A percentile compares a stretch with the other conserved stretches of the same genome.
These are phyloP conservation scores for Cladosporium sp. DNA, from an alignment of 2,329 filamentous ascomycete species.

Conservation along the genomic window DNA sequence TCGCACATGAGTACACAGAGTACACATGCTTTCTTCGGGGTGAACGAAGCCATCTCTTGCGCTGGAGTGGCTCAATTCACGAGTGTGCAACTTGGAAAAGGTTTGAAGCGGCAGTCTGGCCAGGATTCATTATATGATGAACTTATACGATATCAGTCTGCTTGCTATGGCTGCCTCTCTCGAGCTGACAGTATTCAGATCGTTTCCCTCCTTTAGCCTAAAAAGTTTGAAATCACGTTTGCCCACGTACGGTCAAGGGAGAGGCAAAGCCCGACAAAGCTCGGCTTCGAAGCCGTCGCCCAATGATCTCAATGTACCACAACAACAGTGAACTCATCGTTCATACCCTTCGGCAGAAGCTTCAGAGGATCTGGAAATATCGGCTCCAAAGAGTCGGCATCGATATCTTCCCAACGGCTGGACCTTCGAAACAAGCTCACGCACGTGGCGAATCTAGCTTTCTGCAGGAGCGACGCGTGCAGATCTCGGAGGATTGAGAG, in stretches of 20 bases:
- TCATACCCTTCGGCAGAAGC: neutral
- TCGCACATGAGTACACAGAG: neutral
- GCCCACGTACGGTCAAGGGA: neutral
- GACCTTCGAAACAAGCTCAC: neutral
- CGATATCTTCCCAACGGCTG: neutral
- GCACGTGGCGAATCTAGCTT: neutral
- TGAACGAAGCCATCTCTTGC: neutral
- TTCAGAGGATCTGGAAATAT: neutral
- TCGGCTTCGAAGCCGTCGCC: neutral
- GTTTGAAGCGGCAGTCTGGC: too few species aligned
- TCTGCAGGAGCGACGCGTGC: neutral
- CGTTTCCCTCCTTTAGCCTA: too few species aligned
- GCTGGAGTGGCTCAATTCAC: too few species aligned
- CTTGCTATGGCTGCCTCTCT: too few species aligned
- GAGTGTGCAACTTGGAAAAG: too few species aligned
- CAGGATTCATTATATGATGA: too few species aligned
- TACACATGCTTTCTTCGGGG: neutral
- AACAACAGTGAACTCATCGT: neutral
- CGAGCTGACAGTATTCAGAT: too few species aligned
- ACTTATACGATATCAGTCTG: too few species aligned
- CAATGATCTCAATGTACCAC: neutral
- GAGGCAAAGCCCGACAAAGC: neutral
- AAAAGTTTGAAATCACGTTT: too few species aligned
- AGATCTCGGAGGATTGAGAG: slow-evolving; percentile 14
- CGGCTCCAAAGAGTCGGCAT: neutral